Evolutionary conservation across 2,329 filamentous ascomycete genomes (phyloP), one percentile per base, ranked within the genome.

Genomic region (Byssothecium circinans): DNA sequence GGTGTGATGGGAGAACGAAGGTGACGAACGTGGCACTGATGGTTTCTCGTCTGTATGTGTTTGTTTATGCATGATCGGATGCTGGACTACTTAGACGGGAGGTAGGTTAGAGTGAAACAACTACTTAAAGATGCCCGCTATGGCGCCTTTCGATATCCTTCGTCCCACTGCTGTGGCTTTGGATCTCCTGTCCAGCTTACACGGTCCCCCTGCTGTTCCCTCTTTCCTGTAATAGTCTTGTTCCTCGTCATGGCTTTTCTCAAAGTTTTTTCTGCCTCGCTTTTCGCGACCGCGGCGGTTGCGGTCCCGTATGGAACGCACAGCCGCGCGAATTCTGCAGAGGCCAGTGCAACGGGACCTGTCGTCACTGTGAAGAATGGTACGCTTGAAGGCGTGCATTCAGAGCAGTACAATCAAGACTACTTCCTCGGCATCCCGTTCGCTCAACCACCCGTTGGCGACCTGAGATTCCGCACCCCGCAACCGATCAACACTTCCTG

Each of bases 391-490:
- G 74, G 74, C 11, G 33, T 67, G 3, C 60, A 75, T 50, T 66
- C 62, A 3, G 32, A 54, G 8, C 53, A 64, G 20, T 74, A 73
- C 53, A 61, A 74, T 33, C 71, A 75, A 52, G 72, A 75, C 54
- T 70, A 62, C 55, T 76, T 74, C 47, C 65, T 75, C 18, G 73
- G 73, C 6, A 57, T 83, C 2, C 81, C 79, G 0, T 83, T 77
- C 59, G 52, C 52, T 1, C 49, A 55, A 38, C 43, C 52, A 7
- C 52, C 52, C 1, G 44, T 50, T 1, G 52, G 76, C 1, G 63
- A 75, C 49, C 64, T 81, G 34, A 74, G 82, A 4, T 82, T 82
- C 54, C 67, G 68, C 0, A 53, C 71, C 1, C 78, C 80, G 0
- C 67, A 75, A 45, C 59, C 74, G 1, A 56, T 81, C 17, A 75